These are phyloP conservation scores for Hypsizygus ulmarius DNA, from an alignment of 1,284 basidiomycete species.

Conservation along the genomic window DNA sequence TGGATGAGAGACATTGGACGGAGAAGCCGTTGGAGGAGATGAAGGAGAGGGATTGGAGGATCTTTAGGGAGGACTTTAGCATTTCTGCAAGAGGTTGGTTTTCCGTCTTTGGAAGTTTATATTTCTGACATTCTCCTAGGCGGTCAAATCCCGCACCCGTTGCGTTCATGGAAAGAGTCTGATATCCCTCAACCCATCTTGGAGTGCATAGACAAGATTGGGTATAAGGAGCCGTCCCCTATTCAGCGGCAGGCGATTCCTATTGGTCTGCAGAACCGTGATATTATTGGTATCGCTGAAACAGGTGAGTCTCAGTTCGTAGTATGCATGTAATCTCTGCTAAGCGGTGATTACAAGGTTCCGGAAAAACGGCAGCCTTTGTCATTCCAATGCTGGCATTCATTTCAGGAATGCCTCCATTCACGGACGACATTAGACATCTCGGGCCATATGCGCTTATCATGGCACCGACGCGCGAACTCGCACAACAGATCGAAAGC, in stretches of 20 bases:
- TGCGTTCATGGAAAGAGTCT: conserved; percentile 92
- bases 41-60: conserved; percentile 98
- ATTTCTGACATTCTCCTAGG: conserved; percentile 44
- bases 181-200: conserved; percentile 78
- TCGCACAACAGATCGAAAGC: conserved; percentile 95
- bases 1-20: conserved; percentile 95
- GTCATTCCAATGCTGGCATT: conserved; percentile 98
- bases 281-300: conserved; percentile 98
- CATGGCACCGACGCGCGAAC: conserved; percentile 92
- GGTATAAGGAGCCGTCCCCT: conserved; percentile 95
- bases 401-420: conserved; percentile 80
- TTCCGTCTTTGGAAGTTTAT: neutral
- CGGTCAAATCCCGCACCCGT: conserved; percentile 88
- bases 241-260: conserved; percentile 99
- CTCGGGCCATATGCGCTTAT: conserved; percentile 94
- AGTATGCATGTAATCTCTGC: conserved; percentile 7
- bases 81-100: conserved; percentile 82
- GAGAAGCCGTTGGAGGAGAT: conserved; percentile 94
- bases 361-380: conserved; percentile 99
- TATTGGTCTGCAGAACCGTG: conserved; percentile 92
- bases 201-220: conserved; percentile 84
- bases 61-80: conserved; percentile 98
- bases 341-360: conserved; percentile 55
- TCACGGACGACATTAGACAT: conserved; percentile 90
- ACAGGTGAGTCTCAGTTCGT: conserved; percentile 56